Percentiles rank a stretch among this genome's conserved stretches.
Conservation (phyloP, 306 rosid species). For the Biancaea sappan region DNA sequence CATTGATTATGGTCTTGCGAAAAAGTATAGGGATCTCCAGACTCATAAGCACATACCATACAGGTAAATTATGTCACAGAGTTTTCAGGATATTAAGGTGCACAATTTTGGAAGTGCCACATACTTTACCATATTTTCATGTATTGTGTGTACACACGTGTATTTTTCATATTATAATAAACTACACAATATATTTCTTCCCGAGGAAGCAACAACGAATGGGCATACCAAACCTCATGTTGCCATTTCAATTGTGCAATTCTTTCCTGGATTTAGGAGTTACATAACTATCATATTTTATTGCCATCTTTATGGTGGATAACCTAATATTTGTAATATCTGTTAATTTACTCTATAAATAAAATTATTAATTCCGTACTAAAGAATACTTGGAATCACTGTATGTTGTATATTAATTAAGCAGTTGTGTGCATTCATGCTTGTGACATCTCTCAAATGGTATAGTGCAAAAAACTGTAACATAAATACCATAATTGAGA, state of each 20-base stretch:
- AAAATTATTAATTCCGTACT: neutral
- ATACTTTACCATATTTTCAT: neutral
- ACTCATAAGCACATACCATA: slow-evolving; percentile 97
- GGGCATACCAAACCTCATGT: slow-evolving; percentile 17
- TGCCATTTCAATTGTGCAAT: neutral
- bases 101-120: slow-evolving; percentile 12
- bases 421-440: neutral
- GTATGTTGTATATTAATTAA: neutral
- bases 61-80: slow-evolving; percentile 59
- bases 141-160: neutral
- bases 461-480: neutral
- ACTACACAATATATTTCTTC: neutral
- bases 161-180: neutral
- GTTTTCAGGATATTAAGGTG: slow-evolving; percentile 23
- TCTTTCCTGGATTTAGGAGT: neutral
- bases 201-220: neutral
- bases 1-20: slow-evolving; percentile 97
- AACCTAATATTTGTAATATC: neutral
- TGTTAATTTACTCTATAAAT: neutral
- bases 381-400: neutral
- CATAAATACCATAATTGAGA: neutral
- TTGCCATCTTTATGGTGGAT: slow-evolving; percentile 18
- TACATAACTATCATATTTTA: slow-evolving; percentile 12
- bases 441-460: neutral
- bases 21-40: slow-evolving; percentile 96